Percentiles rank a stretch among this genome's conserved stretches.
These are phyloP conservation scores for Inonotus obliquus DNA, from an alignment of 1,284 basidiomycete species.

Conservation along the genomic window DNA sequence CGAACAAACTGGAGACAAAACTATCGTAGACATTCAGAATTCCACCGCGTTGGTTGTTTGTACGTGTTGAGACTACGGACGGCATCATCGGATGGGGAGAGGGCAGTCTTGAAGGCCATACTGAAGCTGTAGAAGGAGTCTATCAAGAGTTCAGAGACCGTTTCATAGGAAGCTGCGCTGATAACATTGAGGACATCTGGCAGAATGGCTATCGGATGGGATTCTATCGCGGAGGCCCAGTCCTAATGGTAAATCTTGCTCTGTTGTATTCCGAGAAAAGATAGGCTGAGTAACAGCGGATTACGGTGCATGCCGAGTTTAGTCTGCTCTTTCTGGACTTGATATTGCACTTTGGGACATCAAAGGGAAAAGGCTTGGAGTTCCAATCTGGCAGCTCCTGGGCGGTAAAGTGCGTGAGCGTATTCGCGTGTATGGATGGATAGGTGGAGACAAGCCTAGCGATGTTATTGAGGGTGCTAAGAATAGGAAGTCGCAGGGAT, in stretches of 20 bases:
- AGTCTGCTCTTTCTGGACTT: constrained; percentile 50
- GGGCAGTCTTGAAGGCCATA: constrained; percentile 65
- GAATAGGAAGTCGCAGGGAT: constrained; percentile 62
- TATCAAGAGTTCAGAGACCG: constrained; percentile 56
- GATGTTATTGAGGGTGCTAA: constrained; percentile 61
- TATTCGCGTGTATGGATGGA: constrained; percentile 62
- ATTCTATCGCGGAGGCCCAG: constrained; percentile 73
- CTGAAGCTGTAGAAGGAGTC: constrained; percentile 74
- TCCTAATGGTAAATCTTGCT: constrained; percentile 53
- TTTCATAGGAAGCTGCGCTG: constrained; percentile 63
- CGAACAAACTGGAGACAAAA: too few species aligned
- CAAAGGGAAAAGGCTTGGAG: constrained; percentile 73
- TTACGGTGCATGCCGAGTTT: constrained; percentile 24
- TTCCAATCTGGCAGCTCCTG: constrained; percentile 71
- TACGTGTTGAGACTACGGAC: constrained; percentile 56
- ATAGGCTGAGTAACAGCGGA: too few species aligned
- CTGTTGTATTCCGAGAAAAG: too few species aligned
- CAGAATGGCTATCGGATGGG: too few species aligned
- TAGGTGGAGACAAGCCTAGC: constrained; percentile 67
- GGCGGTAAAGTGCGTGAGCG: constrained; percentile 66
- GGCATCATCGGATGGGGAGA: constrained; percentile 72
- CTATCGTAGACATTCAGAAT: constrained; percentile 24
- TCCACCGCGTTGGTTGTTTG: constrained; percentile 74
- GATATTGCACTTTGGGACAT: constrained; percentile 68
- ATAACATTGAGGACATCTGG: constrained; percentile 48